These are phyloP conservation scores for Amoebophrya sp. DNA, from an alignment of 169 alveolate species.

Conservation along the genomic window DNA sequence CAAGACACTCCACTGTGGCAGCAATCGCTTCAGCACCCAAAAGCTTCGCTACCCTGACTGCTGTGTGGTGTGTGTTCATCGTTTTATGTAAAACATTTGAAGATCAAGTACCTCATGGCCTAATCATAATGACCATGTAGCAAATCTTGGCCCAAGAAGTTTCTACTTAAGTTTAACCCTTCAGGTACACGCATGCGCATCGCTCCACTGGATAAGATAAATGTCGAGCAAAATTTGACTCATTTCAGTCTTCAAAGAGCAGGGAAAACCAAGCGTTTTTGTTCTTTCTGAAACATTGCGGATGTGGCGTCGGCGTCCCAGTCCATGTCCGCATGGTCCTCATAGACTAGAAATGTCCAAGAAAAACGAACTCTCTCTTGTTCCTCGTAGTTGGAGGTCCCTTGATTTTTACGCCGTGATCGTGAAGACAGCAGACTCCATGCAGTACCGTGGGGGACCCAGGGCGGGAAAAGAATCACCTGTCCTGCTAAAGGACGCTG, in stretches of 20 bases:
- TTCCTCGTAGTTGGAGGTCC: background rate
- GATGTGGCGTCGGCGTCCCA: background rate
- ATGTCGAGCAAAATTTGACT: background rate
- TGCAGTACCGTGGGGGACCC: background rate
- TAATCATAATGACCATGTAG: too few species aligned
- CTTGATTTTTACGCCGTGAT: too few species aligned
- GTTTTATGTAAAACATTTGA: too few species aligned
- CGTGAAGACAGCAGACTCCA: too few species aligned
- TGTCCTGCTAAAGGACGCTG: background rate
- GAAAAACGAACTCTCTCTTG: background rate
- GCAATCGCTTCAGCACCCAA: too few species aligned
- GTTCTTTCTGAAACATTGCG: background rate
- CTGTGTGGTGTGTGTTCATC: too few species aligned
- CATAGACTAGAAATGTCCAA: background rate
- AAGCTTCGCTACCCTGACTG: too few species aligned
- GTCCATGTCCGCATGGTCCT: background rate
- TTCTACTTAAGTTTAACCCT: background rate
- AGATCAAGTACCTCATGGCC: too few species aligned
- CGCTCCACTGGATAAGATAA: background rate
- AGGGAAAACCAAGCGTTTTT: background rate
- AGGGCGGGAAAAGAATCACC: background rate
- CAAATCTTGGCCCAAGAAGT: background rate
- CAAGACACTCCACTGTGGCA: too few species aligned
- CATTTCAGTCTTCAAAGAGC: background rate
- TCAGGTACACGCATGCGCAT: background rate